Conservation (phyloP, 192 early-diverging fungal species). For the Coemansia biformis region DNA sequence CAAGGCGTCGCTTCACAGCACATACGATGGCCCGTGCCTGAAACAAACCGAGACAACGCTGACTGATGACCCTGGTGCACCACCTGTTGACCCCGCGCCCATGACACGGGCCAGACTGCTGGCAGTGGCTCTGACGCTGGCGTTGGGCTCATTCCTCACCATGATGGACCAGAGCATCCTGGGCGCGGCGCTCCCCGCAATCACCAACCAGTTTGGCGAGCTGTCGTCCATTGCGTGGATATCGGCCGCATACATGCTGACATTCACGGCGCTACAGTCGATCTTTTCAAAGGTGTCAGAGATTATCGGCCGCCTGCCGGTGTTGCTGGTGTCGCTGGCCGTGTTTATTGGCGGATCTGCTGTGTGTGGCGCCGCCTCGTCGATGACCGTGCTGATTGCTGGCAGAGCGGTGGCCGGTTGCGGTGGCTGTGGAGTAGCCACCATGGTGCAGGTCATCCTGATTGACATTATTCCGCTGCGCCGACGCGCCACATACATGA, state of each 20-base stretch:
- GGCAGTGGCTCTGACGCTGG: conserved; percentile 14
- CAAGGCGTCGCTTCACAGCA: too few relatives aligned
- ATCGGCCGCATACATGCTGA: conserved; percentile 61
- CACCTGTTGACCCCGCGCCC: conserved; percentile 1
- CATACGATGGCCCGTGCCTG: too few relatives aligned
- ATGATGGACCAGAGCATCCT: conserved; percentile 68
- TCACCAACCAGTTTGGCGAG: conserved; percentile 53
- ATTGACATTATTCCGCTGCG: conserved; percentile 58
- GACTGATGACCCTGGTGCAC: conserved; percentile 6
- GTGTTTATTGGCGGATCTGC: conserved; percentile 54
- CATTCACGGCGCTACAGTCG: conserved; percentile 66
- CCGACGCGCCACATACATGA: conserved; percentile 57
- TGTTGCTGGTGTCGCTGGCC: conserved; percentile 49
- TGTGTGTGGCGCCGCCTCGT: conserved; percentile 47
- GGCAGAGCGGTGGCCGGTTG: conserved; percentile 59
- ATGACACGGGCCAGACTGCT: conserved; percentile 23
- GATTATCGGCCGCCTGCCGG: conserved; percentile 65
- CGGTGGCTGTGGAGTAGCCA: conserved; percentile 62
- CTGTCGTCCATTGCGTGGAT: conserved; percentile 69
- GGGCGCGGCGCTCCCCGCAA: conserved; percentile 56
- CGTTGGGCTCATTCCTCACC: conserved; percentile 53
- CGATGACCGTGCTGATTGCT: conserved; percentile 61
- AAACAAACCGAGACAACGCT: too few relatives aligned
- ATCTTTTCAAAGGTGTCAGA: conserved; percentile 72
- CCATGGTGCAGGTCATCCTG: conserved; percentile 57